Evolutionary conservation across 768 basidiomycete species (phyloP), one percentile per base, ranked within the genome.

Genomic region (Boletus subparvulus): DNA sequence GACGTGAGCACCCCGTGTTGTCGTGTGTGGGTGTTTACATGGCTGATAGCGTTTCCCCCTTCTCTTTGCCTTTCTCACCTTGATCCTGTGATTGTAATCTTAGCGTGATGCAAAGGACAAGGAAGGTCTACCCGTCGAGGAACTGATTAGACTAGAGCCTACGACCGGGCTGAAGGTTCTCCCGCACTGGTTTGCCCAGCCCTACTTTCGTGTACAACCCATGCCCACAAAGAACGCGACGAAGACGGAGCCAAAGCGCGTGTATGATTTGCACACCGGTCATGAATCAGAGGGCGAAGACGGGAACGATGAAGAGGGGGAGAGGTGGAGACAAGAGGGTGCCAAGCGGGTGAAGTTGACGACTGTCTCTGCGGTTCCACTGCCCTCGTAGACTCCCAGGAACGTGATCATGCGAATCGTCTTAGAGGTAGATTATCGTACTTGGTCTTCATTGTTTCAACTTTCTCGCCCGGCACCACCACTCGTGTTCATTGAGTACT

Each of bases 161-260:
- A 65, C 60, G 45, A 83, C 80, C 0, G 83, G 84, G 7, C 69
- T 86, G 41, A 77, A 77, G 41, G 59, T 77, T 0, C 71, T 90
- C 7, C 89, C 88, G 0, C 80, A 84, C 62, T 91, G 87, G 83
- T 76, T 87, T 21, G 80, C 82, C 13, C 90, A 92, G 66, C 89
- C 90, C 2, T 84, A 88, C 62, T 78, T 88, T 59, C 69, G 69
- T n/a, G 32, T 45, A 1, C 43, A 42, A 32, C 3, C 49, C 10
- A 17, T 39, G 6, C 12, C 26, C 13, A 48, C 33, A 14, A 30
- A 36, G 1, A 30, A 12, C 9, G 11, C 4, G 49, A 12, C 17
- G 12, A 56, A 30, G 41, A 11, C 41, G 8, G 56, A 56, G 10
- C 32, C 51, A 41, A 65, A 62, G 28, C 62, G 60, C 12, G 45